phyloP scores from a whole-genome alignment of 257 asterid species.

The Perilla frutescens region DNA sequence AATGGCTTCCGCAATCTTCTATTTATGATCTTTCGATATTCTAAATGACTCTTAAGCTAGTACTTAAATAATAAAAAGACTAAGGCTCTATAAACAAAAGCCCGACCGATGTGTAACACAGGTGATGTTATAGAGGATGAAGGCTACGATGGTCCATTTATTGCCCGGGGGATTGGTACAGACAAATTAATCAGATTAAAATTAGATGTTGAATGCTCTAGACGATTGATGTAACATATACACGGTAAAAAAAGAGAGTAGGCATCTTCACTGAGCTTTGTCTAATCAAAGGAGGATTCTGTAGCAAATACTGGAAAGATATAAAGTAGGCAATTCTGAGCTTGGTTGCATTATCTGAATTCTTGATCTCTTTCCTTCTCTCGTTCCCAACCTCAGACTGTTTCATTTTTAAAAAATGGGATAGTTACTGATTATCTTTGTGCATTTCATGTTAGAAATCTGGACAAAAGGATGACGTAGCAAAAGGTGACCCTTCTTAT shows the following conservation, averaged over 20 bases:
- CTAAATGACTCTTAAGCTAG: too few species aligned
- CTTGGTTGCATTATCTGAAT: constrained; percentile 1
- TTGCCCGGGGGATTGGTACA: neutral
- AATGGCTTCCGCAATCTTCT: too few species aligned
- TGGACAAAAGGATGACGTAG: constrained; percentile 57
- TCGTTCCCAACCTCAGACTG: neutral
- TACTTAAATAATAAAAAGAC: too few species aligned
- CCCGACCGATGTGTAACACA: neutral
- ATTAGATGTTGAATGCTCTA: neutral
- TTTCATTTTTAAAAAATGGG: neutral
- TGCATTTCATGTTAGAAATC: constrained; percentile 46
- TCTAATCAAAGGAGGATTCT: neutral
- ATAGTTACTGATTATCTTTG: constrained; percentile 30
- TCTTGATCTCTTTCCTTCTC: neutral
- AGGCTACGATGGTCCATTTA: constrained; percentile 18
- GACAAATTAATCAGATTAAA: neutral
- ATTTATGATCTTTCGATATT: too few species aligned
- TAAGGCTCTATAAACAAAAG: too few species aligned
- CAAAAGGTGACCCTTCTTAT: constrained; percentile 55
- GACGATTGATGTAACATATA: neutral
- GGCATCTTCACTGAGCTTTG: too few species aligned
- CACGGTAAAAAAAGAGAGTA: neutral
- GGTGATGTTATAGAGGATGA: constrained; percentile 10
- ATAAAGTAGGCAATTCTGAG: neutral
- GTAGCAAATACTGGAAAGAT: neutral